Conservation (phyloP, 192 early-diverging fungal genomes). For the Coemansia sp. region DNA sequence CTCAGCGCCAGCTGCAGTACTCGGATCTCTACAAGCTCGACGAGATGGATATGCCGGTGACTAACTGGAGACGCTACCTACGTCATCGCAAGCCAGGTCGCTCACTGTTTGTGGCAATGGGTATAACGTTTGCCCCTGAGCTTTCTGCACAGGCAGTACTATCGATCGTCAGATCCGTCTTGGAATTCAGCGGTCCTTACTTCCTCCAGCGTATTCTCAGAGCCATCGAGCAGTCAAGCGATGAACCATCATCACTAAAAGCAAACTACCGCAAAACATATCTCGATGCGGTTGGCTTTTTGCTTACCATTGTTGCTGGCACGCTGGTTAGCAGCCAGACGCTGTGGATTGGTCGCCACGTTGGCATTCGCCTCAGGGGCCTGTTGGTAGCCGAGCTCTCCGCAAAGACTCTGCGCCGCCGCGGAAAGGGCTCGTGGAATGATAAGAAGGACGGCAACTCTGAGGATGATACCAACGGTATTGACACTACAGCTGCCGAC, state of each 20-base stretch:
- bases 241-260: not conserved
- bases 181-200: conserved; percentile 57
- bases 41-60: conserved; percentile 50
- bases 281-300: conserved; percentile 61
- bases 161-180: conserved; percentile 21
- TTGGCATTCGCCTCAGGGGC: conserved; percentile 61
- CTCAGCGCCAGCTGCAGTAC: conserved; percentile 54
- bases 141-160: conserved; percentile 44
- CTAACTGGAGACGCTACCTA: conserved; percentile 36
- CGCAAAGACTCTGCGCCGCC: conserved; percentile 59
- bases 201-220: conserved; percentile 61
- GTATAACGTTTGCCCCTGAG: conserved; percentile 46
- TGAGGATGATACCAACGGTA: conserved; percentile 22
- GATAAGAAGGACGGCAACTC: conserved; percentile 15
- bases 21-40: conserved; percentile 62
- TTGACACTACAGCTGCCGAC: conserved; percentile 23
- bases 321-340: conserved; percentile 56
- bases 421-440: conserved; percentile 54
- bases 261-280: conserved; percentile 43
- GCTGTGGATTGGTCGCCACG: conserved; percentile 63
- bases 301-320: conserved; percentile 44
- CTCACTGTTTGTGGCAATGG: conserved; percentile 34
- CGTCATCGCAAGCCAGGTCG: conserved; percentile 20
- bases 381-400: conserved; percentile 67
- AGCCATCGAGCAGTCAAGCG: conserved; percentile 48